Evolutionary conservation across 2,329 filamentous ascomycete genomes (phyloP), one percentile per base, ranked within the genome.

Genomic region (Purpureocillium takamizusanense): DNA sequence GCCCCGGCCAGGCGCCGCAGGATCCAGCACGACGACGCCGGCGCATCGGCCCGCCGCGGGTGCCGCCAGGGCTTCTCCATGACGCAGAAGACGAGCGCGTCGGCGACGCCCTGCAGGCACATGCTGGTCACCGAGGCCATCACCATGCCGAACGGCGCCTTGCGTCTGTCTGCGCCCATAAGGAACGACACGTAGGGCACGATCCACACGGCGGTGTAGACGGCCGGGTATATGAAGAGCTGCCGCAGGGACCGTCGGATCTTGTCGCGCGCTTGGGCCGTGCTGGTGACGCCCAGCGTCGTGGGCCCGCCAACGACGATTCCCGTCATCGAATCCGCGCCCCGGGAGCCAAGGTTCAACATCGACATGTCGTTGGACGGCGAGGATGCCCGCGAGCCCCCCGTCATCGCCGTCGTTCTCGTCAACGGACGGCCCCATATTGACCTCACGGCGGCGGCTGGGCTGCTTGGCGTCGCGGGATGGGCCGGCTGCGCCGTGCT

Each of bases 201-300:
- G 4, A 83, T 60, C 85, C 85, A 90, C 46, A 86, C 75, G 4
- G 76, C 57, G 15, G 84, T 67, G 57, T 90, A 89, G 4, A 83
- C 72, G 14, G 81, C 54, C 0, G 85, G 85, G 54, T 90, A 90
- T 35, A 87, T 76, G 59, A 89, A 86, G 14, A 88, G 67, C 23
- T 83, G 72, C 25, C 81, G 74, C 2, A 88, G 68, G 51, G 88
- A 83, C 9, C 79, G 73, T 33, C 74, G 71, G 42, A 85, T 79
- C 41, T 72, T 74, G 13, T 70, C 62, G 11, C 77, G 70, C 8
- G 70, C 55, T 33, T 56, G 51, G 15, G 54, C 43, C 33, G 65
- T 56, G 4, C 52, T 54, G 0, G 52, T 48, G 3, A 49, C 40
- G 36, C 54, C 50, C 10, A 54, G 35, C 2, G 41, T 44, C 8